Percentiles rank a stretch among this genome's conserved stretches.
Conservation (phyloP, 805 yeast genomes). For the Candida caryicola region DNA sequence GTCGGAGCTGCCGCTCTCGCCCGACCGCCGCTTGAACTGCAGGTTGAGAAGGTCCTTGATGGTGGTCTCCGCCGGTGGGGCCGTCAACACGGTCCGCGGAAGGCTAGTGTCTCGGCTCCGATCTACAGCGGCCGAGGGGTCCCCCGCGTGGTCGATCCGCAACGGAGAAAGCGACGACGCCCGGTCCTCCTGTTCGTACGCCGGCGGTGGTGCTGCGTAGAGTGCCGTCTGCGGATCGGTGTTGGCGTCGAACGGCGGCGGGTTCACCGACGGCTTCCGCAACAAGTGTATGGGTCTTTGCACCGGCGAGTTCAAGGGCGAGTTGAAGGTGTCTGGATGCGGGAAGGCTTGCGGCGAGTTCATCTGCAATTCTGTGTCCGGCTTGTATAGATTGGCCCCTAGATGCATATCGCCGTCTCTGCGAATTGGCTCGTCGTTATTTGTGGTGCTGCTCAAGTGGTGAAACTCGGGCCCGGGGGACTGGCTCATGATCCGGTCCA, state of each 20-base stretch:
- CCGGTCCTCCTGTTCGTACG: conserved; percentile 24
- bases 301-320: conserved; percentile 41
- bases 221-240: conserved; percentile 15
- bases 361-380: conserved; percentile 41
- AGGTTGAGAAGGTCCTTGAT: conserved; percentile 15
- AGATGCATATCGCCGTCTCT: conserved; percentile 40
- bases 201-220: conserved; percentile 26
- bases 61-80: conserved; percentile 12
- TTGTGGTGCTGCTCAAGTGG: conserved; percentile 23
- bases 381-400: conserved; percentile 52
- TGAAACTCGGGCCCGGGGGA: conserved; percentile 19
- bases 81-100: conserved; percentile 8
- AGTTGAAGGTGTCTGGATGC: conserved; percentile 34
- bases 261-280: conserved; percentile 55
- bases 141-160: conserved; percentile 16
- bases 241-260: conserved; percentile 56
- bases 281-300: conserved; percentile 52
- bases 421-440: conserved; percentile 34
- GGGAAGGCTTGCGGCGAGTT: conserved; percentile 69
- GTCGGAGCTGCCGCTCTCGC: not conserved
- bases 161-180: conserved; percentile 21
- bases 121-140: no score
- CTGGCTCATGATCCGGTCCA: conserved; percentile 19
- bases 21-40: conserved; percentile 8
- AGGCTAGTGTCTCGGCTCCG: no score